Evolutionary conservation across 2,329 filamentous ascomycete species (phyloP).

Genomic region (Sporothrix curviconia): DNA sequence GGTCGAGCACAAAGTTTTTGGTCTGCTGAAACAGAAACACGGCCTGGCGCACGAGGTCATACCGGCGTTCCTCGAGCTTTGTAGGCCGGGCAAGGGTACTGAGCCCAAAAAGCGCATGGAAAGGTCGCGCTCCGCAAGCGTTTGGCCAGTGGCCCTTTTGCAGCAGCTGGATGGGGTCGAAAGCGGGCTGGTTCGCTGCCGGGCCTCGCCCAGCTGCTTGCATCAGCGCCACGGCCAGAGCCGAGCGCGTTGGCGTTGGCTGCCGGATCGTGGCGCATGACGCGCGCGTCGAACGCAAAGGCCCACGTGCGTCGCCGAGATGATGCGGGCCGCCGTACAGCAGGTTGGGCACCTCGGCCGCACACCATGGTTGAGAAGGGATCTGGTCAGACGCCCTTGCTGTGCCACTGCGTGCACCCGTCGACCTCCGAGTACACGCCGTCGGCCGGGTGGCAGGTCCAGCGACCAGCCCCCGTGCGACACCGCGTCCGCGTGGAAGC

Average conservation of each 20-base stretch:
- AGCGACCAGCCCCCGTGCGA: conserved; percentile 24
- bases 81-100: conserved; percentile 23
- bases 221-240: conserved; percentile 21
- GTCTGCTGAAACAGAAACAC: conserved; percentile 9
- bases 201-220: conserved; percentile 14
- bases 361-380: conserved; percentile 24
- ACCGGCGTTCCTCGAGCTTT: conserved; percentile 21
- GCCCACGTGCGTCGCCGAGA: conserved; percentile 23
- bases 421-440: conserved; percentile 24
- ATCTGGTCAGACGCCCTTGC: conserved; percentile 24
- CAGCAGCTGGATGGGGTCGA: conserved; percentile 21
- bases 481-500: conserved; percentile 22
- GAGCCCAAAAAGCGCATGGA: conserved; percentile 23
- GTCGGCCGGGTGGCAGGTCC: conserved; percentile 24
- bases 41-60: conserved; percentile 18
- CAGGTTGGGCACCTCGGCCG: conserved; percentile 22
- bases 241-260: conserved; percentile 23
- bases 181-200: no score
- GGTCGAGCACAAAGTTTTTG: conserved; percentile 16
- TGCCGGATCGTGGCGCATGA: conserved; percentile 24
- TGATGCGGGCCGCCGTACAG: conserved; percentile 24
- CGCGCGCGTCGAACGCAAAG: conserved; percentile 23
- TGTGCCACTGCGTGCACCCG: conserved; percentile 24
- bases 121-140: conserved; percentile 21
- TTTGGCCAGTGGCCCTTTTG: conserved; percentile 22